Evolutionary conservation across 345 rosid genomes (phyloP), one percentile per base, ranked within the genome.

Genomic region (Noccaea caerulescens): DNA sequence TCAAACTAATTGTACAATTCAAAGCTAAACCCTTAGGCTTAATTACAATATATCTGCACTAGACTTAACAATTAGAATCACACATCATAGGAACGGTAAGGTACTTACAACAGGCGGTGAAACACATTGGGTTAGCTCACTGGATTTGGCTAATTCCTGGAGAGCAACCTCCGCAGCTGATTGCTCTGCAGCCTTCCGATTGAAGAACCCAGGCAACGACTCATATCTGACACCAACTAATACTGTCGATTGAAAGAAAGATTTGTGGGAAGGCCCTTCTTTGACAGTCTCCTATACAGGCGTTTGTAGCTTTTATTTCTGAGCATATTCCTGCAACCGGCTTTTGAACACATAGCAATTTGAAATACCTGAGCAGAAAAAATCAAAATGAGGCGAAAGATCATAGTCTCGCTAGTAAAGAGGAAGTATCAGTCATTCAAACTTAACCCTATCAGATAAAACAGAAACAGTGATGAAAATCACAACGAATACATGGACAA

Each of bases 101-200:
- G 72, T 71, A 76, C 96, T 87, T 84, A 94, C 99, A 53, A 91
- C 76, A 63, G 99, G 96, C 36, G 66, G 86, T 43, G 95, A 81
- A 63, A 85, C 84, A 81, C 79, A 60, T 52, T 81, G 72, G 47
- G 72, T 66, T 47, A 83, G 77, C 70, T 83, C 84, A 59, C 87
- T 86, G 41, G 85, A 71, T 68, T 88, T 94, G 2, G 90, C 77
- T 58, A 91, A 66, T 79, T 85, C 93, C 62, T 46, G 7, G 27
- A 94, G 89, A 66, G 98, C 96, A 63, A 89, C 92, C 83, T 89
- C 98, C 0, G 98, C 98, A 75, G 98, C 98, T 7, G 99, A 91
- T 39, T 94, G 98, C 79, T 94, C 98, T 0, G 99, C 96, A 64
- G 98, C 96, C 83, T 91, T 91, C 52, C 98, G 90, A 74, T 91